Conservation (phyloP, 1,284 basidiomycete species). For the Boletus sp. region DNA sequence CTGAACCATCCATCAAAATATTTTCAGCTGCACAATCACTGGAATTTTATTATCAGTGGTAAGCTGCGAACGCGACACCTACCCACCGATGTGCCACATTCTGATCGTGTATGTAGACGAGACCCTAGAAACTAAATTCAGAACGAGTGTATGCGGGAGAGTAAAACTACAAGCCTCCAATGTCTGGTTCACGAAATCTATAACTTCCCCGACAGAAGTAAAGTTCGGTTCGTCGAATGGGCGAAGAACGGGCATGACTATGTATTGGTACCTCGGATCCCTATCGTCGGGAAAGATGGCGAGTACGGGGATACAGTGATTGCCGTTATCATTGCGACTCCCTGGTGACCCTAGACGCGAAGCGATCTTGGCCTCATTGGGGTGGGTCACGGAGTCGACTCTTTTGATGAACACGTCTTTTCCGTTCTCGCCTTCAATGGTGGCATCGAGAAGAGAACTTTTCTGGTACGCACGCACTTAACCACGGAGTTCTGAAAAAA, state of each 20-base stretch:
- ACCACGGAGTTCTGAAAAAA: too few species aligned
- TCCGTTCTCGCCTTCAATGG: not conserved
- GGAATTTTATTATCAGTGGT: too few species aligned
- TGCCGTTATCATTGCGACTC: not conserved
- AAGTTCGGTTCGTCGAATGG: constrained; percentile 31
- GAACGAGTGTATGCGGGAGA: too few species aligned
- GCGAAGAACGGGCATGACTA: constrained; percentile 31
- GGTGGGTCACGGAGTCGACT: not conserved
- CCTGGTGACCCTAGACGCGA: constrained; percentile 5
- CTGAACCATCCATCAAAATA: not conserved
- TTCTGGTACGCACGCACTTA: too few species aligned
- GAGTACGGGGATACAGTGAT: constrained; percentile 12
- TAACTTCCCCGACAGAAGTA: constrained; percentile 30
- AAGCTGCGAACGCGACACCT: too few species aligned
- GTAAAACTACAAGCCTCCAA: too few species aligned
- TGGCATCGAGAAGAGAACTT: constrained; percentile 9
- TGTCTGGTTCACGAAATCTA: constrained; percentile 37
- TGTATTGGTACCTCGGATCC: not conserved
- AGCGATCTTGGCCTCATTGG: constrained; percentile 2
- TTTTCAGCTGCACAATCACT: not conserved
- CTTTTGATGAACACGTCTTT: constrained; percentile 17
- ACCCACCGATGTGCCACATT: too few species aligned
- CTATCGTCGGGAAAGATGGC: not conserved
- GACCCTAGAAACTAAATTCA: too few species aligned
- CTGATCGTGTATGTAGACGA: too few species aligned